phyloP scores from a whole-genome alignment of 805 yeast species.

The Nakazawaea wyomingensis region DNA sequence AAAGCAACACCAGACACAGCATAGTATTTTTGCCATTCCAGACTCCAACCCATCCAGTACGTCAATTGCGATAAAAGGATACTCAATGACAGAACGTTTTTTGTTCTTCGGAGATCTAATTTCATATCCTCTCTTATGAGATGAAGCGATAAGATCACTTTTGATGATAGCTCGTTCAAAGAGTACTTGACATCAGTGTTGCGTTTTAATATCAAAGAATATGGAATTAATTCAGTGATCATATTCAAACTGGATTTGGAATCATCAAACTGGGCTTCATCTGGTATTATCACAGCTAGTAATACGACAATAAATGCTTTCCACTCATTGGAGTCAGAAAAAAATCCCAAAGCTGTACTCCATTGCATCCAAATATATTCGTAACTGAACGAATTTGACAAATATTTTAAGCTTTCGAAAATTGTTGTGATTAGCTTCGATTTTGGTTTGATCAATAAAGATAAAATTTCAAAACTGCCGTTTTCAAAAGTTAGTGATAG shows the following conservation, averaged over 20 bases:
- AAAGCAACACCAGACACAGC: constrained; percentile 26
- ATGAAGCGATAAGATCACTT: constrained; percentile 65
- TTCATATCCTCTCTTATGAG: constrained; percentile 69
- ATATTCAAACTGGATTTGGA: constrained; percentile 16
- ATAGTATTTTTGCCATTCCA: constrained; percentile 58
- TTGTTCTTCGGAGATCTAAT: constrained; percentile 43
- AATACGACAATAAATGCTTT: constrained; percentile 48
- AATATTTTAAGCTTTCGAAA: constrained; percentile 43
- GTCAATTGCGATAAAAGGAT: constrained; percentile 55
- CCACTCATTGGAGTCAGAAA: constrained; percentile 49
- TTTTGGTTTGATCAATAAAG: constrained; percentile 39
- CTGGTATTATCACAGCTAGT: constrained; percentile 45
- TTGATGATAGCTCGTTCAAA: constrained; percentile 53
- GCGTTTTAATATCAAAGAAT: constrained; percentile 17
- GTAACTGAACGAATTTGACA: constrained; percentile 53
- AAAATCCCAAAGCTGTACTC: constrained; percentile 48
- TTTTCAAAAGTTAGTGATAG: constrained; percentile 20
- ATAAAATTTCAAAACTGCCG: constrained; percentile 23
- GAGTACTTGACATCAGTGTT: constrained; percentile 28
- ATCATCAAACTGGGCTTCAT: constrained; percentile 24
- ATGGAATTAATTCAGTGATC: constrained; percentile 22
- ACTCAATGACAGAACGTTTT: constrained; percentile 38
- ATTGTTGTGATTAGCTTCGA: constrained; percentile 38
- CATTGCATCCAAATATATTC: constrained; percentile 60
- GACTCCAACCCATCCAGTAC: constrained; percentile 72